Percentiles rank a stretch among this genome's conserved stretches.
These are phyloP conservation scores for Populus ilicifolia DNA, from an alignment of 345 rosid species.

Conservation along the genomic window DNA sequence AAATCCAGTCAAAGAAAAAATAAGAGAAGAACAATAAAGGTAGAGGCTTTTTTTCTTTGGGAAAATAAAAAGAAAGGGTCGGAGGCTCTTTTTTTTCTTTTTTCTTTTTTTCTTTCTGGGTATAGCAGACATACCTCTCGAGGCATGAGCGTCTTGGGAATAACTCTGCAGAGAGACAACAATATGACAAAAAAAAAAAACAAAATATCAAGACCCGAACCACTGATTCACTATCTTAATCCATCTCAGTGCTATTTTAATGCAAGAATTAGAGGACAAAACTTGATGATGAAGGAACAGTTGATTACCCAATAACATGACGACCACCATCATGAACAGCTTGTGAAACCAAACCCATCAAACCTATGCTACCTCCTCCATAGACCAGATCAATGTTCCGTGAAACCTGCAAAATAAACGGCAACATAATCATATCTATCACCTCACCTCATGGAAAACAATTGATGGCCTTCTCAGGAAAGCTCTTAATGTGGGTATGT, in stretches of 20 bases:
- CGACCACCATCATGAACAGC: slow-evolving; percentile 99
- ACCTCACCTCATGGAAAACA: slow-evolving; percentile 15
- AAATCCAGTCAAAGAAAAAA: slow-evolving; percentile 1
- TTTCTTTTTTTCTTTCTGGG: slow-evolving; percentile 18
- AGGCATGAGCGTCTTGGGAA: slow-evolving; percentile 99
- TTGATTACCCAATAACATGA: slow-evolving; percentile 91
- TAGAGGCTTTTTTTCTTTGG: slow-evolving; percentile 6
- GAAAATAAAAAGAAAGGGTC: slow-evolving; percentile 32
- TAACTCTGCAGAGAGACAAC: slow-evolving; percentile 79
- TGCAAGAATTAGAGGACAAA: background rate
- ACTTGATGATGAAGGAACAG: background rate
- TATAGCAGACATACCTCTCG: slow-evolving; percentile 88
- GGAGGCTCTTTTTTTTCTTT: slow-evolving; percentile 18
- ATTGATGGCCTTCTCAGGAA: background rate
- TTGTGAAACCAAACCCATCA: slow-evolving; percentile 98
- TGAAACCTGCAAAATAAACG: slow-evolving; percentile 58
- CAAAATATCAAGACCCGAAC: slow-evolving; percentile 13
- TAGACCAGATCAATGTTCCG: slow-evolving; percentile 97
- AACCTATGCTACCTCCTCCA: slow-evolving; percentile 99
- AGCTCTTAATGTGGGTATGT: background rate
- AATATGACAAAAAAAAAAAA: slow-evolving; percentile 40
- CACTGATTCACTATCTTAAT: slow-evolving; percentile 27
- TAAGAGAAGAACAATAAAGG: slow-evolving; percentile 1
- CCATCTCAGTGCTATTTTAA: background rate
- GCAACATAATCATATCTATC: background rate